phyloP scores from a whole-genome alignment of 108 stramenopile species.

The Skeletonema potamos region DNA sequence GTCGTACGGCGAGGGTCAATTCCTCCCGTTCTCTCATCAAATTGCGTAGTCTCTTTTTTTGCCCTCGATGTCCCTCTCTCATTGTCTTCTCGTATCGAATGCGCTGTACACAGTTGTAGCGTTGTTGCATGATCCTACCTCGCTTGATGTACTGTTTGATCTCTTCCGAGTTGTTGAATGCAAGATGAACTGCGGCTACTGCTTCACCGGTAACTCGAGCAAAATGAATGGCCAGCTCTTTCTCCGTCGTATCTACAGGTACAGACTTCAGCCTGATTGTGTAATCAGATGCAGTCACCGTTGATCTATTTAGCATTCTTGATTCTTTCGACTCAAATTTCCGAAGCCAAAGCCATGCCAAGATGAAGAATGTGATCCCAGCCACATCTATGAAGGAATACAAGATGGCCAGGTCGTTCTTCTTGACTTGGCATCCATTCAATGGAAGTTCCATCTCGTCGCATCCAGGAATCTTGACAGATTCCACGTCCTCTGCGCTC shows the following conservation, averaged over 20 bases:
- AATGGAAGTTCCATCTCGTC: constrained; percentile 24
- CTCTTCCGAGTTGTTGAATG: constrained; percentile 61
- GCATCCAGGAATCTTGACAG: constrained; percentile 49
- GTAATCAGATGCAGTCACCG: constrained; percentile 60
- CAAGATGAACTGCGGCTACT: constrained; percentile 57
- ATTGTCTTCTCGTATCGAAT: constrained; percentile 54
- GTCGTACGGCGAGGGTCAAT: constrained; percentile 37
- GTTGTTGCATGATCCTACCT: constrained; percentile 51
- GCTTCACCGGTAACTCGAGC: constrained; percentile 46
- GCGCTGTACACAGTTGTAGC: constrained; percentile 45
- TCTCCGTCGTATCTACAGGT: constrained; percentile 55
- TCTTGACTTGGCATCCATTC: constrained; percentile 7
- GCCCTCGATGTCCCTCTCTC: constrained; percentile 10
- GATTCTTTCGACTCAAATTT: constrained; percentile 56
- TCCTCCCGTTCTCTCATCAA: constrained; percentile 38
- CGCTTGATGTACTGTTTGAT: constrained; percentile 55
- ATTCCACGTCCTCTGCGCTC: constrained; percentile 22
- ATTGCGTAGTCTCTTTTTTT: constrained; percentile 24
- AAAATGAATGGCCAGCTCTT: constrained; percentile 53
- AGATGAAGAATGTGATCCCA: constrained; percentile 46
- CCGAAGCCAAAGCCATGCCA: constrained; percentile 64
- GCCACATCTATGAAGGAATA: constrained; percentile 51
- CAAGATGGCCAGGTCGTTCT: constrained; percentile 41
- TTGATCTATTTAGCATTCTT: constrained; percentile 38
- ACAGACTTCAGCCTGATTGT: constrained; percentile 47